phyloP scores from a whole-genome alignment of 2,329 filamentous ascomycete species.

The Celoporthe dispersa region DNA sequence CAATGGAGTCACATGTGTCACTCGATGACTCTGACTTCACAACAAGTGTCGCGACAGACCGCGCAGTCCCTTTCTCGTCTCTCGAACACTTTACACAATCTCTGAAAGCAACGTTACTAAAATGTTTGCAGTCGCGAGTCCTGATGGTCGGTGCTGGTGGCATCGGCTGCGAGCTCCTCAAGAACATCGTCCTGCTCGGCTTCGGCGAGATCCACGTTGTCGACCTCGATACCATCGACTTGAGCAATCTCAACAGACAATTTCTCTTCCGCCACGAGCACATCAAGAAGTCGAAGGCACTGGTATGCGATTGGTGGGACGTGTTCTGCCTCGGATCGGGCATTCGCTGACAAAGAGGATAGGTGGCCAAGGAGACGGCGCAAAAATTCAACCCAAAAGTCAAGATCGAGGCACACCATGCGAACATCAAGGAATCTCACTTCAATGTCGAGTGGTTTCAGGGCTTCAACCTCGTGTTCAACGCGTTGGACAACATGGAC shows the following conservation, averaged over 20 bases:
- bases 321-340: slow-evolving; percentile 20
- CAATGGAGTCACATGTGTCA: slow-evolving; percentile 20
- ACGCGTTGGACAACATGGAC: slow-evolving; percentile 94
- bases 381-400: slow-evolving; percentile 87
- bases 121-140: slow-evolving; percentile 69
- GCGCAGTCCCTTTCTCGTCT: slow-evolving; percentile 5
- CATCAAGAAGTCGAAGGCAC: slow-evolving; percentile 95
- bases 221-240: slow-evolving; percentile 96
- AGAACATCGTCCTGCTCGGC: slow-evolving; percentile 90
- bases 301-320: slow-evolving; percentile 60
- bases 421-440: slow-evolving; percentile 87
- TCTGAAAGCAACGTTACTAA: slow-evolving; percentile 18
- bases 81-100: slow-evolving; percentile 5
- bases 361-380: slow-evolving; percentile 84
- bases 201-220: slow-evolving; percentile 95
- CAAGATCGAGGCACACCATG: slow-evolving; percentile 86
- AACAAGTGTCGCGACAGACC: not conserved
- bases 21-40: slow-evolving; percentile 16
- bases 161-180: slow-evolving; percentile 96
- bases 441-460: slow-evolving; percentile 92
- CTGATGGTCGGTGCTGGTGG: slow-evolving; percentile 96
- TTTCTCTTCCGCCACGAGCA: slow-evolving; percentile 97
- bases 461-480: slow-evolving; percentile 85
- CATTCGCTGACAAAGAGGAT: slow-evolving; percentile 39
- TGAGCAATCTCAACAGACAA: slow-evolving; percentile 96